Base-by-base conservation (phyloP, 1,284 basidiomycete genomes). In the Ustilago curta region DNA sequence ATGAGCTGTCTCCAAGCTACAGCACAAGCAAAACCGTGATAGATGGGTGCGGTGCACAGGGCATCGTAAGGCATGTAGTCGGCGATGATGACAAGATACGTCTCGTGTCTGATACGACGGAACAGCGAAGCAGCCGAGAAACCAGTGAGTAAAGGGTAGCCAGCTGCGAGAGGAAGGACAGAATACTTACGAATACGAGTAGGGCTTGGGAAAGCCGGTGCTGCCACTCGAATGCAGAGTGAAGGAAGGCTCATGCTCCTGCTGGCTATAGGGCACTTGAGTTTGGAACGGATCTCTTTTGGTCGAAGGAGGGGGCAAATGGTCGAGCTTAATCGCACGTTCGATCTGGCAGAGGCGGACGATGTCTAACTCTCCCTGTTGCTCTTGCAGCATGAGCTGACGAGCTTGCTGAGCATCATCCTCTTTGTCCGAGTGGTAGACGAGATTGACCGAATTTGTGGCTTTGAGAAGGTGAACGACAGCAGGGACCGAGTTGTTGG, bases 191-290 rank as follows among this genome's bases (percentile, higher is more conserved):
- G 64, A 32, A 45, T 75, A 70, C 2, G 59, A 39, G 37, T 70
- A 59, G 7, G 67, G 59, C 56, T 76, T 78, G 1, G 76, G 76
- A 19, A 72, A 62, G 47, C 73, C 69, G 2, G 76, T 78, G 29
- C 73, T 73, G 12, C 76, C 76, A 43, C 69, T 72, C 8, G 72
- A 75, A 43, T 78, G 76, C 23, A 76, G 14, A 6, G 51, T 70
- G 50, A 72, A 59, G 8, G 60, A 21, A n/a, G 57, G 52, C 8
- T 66, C 60, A 0, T 53, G 42, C 6, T 47, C 64, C 35, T 63
- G 59, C 37, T 61, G 62, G 9, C 47, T 47, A 48, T 57, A 70
- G 3, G 64, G 32, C 7, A 67, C 39, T 1, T 60, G 53, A 2
- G 53, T 25, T 16, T 51, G 63, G 37, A 25, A 57, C 3, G 63